Evolutionary conservation across 1,139 yeast genomes (phyloP).

Genomic region (Pichia sp.): DNA sequence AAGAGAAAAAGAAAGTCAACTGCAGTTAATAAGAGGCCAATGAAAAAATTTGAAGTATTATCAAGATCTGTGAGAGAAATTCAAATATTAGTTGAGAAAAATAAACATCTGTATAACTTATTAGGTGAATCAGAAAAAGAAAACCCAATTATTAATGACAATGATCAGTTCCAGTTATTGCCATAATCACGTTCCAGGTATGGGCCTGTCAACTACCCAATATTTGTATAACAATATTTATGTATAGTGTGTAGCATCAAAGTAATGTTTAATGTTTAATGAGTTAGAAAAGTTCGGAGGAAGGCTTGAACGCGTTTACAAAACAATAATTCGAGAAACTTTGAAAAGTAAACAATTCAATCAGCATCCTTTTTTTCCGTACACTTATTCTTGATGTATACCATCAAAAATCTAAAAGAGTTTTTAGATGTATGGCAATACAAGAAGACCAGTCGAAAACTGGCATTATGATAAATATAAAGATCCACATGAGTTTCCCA

Average conservation of each 20-base stretch:
- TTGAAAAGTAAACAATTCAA: not conserved
- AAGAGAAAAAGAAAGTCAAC: constrained; percentile 8
- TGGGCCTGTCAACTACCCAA: not conserved
- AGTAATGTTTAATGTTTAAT: not conserved
- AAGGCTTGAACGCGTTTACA: not conserved
- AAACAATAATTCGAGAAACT: not conserved
- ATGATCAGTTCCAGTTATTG: not conserved
- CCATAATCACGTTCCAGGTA: not conserved
- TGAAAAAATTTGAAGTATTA: constrained; percentile 12
- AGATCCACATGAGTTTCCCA: constrained; percentile 11
- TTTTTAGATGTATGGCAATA: not conserved
- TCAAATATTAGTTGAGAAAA: constrained; percentile 4
- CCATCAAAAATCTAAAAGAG: not conserved
- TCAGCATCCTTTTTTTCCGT: not conserved
- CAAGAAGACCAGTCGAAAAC: constrained; percentile 3
- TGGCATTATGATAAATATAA: constrained; percentile 12
- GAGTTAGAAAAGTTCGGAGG: too few relatives aligned
- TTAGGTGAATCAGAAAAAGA: not conserved
- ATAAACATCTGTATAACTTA: not conserved
- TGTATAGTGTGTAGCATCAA: not conserved
- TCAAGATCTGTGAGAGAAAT: constrained; percentile 12
- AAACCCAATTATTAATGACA: not conserved
- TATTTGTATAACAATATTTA: not conserved
- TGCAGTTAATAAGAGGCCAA: not conserved
- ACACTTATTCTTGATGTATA: not conserved